These are phyloP conservation scores for Marsdenia floribunda DNA, from an alignment of 257 asterid genomes.

Conservation along the genomic window DNA sequence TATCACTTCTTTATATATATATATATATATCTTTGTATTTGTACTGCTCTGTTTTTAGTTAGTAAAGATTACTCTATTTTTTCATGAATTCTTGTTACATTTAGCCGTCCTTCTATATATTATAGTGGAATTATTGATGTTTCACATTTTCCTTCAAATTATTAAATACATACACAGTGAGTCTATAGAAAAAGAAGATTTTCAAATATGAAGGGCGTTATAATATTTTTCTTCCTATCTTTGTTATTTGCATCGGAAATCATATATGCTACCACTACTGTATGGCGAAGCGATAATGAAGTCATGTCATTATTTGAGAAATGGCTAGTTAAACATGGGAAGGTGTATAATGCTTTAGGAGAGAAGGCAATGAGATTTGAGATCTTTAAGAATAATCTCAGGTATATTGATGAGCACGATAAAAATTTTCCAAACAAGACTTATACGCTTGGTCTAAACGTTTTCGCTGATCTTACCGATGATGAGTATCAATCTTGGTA, in stretches of 20 bases:
- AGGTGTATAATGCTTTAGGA: conserved; percentile 55
- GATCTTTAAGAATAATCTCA: conserved; percentile 64
- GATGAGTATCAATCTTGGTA: conserved; percentile 52
- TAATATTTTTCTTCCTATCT: conserved; percentile 2
- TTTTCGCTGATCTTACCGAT: conserved; percentile 68
- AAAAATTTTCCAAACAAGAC: conserved; percentile 32
- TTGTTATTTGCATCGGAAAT: conserved; percentile 33
- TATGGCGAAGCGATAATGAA: conserved; percentile 39
- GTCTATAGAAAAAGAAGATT: too few species aligned
- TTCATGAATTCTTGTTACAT: too few species aligned
- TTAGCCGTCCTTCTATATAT: too few species aligned
- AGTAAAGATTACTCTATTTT: too few species aligned
- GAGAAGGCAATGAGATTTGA: conserved; percentile 60
- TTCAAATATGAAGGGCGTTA: conserved; percentile 11
- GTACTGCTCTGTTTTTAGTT: too few species aligned
- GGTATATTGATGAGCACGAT: conserved; percentile 62
- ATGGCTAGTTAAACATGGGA: conserved; percentile 61
- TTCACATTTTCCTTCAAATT: too few species aligned
- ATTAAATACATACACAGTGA: too few species aligned
- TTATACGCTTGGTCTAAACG: conserved; percentile 55
- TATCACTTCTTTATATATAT: too few species aligned
- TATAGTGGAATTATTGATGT: too few species aligned
- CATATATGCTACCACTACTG: conserved; percentile 42
- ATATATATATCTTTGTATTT: too few species aligned
- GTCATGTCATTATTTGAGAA: conserved; percentile 49